Conservation (phyloP, 805 yeast species). For the Groenewaldozyma tartarivorans region DNA sequence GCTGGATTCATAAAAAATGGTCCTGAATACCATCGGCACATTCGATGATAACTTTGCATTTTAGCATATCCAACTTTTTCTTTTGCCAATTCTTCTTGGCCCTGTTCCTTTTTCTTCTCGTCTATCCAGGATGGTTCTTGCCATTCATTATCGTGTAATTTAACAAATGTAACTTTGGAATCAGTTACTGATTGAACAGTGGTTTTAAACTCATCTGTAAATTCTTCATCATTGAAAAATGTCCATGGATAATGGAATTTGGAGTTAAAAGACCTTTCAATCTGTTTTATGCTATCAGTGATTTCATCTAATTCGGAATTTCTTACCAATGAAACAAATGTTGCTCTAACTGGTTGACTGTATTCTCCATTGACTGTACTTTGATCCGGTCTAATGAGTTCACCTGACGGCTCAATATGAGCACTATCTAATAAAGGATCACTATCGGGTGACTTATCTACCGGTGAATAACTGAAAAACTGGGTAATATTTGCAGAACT, state of each 20-base stretch:
- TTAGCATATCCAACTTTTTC: conserved; percentile 54
- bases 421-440: conserved; percentile 6
- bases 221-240: conserved; percentile 64
- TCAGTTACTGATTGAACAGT: conserved; percentile 33
- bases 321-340: conserved; percentile 63
- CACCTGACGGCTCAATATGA: conserved; percentile 8
- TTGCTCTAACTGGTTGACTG: conserved; percentile 48
- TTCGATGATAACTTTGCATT: conserved; percentile 59
- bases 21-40: conserved; percentile 77
- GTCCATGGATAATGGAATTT: conserved; percentile 78
- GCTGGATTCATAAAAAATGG: conserved; percentile 56
- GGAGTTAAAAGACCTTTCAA: conserved; percentile 57
- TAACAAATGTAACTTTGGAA: conserved; percentile 39
- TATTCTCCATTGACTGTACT: conserved; percentile 1
- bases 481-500: neutral
- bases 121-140: conserved; percentile 51
- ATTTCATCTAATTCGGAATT: conserved; percentile 49
- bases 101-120: conserved; percentile 30
- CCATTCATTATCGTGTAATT: conserved; percentile 41
- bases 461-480: conserved; percentile 1
- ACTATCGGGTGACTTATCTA: conserved; percentile 9
- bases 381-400: conserved; percentile 3
- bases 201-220: conserved; percentile 47
- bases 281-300: conserved; percentile 42
- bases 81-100: conserved; percentile 34